phyloP scores from a whole-genome alignment of 164 flowering plant species.

The Aristolochia californica region DNA sequence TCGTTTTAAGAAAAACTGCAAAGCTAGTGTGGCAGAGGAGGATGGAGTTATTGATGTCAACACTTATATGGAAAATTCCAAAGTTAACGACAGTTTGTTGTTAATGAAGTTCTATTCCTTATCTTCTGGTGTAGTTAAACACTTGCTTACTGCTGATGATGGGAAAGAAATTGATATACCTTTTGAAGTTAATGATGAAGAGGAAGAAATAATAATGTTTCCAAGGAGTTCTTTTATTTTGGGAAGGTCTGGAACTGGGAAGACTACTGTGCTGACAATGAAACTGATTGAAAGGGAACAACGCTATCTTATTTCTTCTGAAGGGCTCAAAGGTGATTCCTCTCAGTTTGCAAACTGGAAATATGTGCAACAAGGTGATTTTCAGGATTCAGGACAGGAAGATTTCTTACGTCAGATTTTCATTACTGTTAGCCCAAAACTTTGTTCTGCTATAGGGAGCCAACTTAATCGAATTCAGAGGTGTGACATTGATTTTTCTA shows the following conservation, averaged over 20 bases:
- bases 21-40: slow-evolving; percentile 10
- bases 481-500: slow-evolving; percentile 19
- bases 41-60: slow-evolving; percentile 5
- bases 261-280: slow-evolving; percentile 72
- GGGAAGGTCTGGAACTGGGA: slow-evolving; percentile 89
- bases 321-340: slow-evolving; percentile 15
- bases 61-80: slow-evolving; percentile 52
- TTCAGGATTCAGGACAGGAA: slow-evolving; percentile 5
- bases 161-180: slow-evolving; percentile 64
- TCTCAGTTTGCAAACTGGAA: neutral
- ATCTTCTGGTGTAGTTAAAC: slow-evolving; percentile 43
- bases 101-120: slow-evolving; percentile 79
- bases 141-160: slow-evolving; percentile 48
- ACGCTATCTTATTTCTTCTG: slow-evolving; percentile 20
- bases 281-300: slow-evolving; percentile 50
- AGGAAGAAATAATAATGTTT: slow-evolving; percentile 44
- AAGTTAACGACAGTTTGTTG: slow-evolving; percentile 58
- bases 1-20: slow-evolving; percentile 18
- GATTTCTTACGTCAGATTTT: slow-evolving; percentile 53
- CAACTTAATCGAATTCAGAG: slow-evolving; percentile 52
- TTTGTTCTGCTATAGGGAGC: slow-evolving; percentile 52
- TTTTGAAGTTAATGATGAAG: slow-evolving; percentile 69
- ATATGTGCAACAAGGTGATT: slow-evolving; percentile 1
- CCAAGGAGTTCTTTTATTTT: slow-evolving; percentile 48
- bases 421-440: slow-evolving; percentile 71